Base-by-base conservation (phyloP, 2,329 filamentous ascomycete species). In the Colletotrichum sp. region DNA sequence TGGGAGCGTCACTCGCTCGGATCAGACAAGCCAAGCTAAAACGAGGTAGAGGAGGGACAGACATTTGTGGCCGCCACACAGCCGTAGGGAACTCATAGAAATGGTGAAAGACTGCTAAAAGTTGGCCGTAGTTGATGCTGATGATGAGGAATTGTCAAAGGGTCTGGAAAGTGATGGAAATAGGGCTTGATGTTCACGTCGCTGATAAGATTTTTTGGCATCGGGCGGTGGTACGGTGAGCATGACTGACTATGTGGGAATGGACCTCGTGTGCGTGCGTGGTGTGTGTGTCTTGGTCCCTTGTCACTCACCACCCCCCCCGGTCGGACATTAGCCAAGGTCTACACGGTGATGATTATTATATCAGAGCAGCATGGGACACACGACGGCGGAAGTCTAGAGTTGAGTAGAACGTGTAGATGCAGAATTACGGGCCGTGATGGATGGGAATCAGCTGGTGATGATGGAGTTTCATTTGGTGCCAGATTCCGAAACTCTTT, bases 1-100 rank as follows among this genome's bases (percentile, higher is more conserved):
- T 68, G 70, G 73, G 70, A 73, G 57, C 73, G 73, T 75, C 70
- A 68, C 55, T 68, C 64, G 70, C 69, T 75, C 63, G 73, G 73
- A 75, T 75, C 69, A 55, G 68, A 72, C 72, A 67, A 52, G 72
- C 68, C 61, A 75, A 73, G 73, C 73, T 55, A 64, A 64, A 43
- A 63, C 63, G 30, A 60, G 24, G 61, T 36, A 65, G 60, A 73
- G 67, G 32, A 30, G 26, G 26, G 61, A 60, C 28, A 71, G 64
- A 21, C 28, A 3, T 66, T 28, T 34, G 32, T 48, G 24, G 13
- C 32, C 30, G 28, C 43, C 69, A 72, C 60, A 16, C 43, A 24
- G 32, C 24, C 14, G n/a, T 6, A 32, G 13, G 30, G 55, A 75
- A 75, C 69, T 59, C 57, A 10, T 14, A 10, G n/a, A 57, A 32